phyloP scores from a whole-genome alignment of 345 rosid species.

The Pistacia vera region DNA sequence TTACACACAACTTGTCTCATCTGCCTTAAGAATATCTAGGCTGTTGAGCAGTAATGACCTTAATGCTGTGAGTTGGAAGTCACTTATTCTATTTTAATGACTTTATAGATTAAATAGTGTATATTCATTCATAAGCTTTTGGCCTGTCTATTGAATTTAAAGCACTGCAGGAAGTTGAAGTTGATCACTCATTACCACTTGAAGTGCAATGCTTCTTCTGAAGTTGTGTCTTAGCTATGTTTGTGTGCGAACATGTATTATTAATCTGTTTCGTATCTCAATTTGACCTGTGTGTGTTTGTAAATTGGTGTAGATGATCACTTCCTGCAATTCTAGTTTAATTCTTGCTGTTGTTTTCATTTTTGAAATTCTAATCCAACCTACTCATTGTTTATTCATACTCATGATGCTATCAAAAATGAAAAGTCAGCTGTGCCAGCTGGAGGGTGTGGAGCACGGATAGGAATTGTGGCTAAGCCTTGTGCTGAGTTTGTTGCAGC shows the following conservation, averaged over 20 bases:
- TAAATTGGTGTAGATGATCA: neutral
- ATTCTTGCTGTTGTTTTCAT: neutral
- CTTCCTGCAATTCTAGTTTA: neutral
- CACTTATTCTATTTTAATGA: neutral
- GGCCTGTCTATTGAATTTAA: constrained; percentile 13
- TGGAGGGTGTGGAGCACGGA: constrained; percentile 68
- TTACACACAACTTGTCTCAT: constrained; percentile 67
- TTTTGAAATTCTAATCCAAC: constrained; percentile 2
- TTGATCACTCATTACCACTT: too few species aligned
- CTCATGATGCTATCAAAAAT: constrained; percentile 23
- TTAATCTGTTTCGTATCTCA: neutral
- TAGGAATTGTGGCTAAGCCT: constrained; percentile 97
- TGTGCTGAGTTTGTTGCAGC: constrained; percentile 94
- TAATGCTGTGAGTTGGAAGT: constrained; percentile 49
- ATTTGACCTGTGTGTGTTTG: neutral
- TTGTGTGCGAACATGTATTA: neutral
- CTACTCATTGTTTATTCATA: constrained; percentile 23
- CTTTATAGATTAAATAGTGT: neutral
- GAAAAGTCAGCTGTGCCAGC: neutral
- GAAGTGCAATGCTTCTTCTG: neutral
- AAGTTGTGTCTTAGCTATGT: neutral
- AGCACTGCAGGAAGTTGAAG: neutral
- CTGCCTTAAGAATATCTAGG: constrained; percentile 60
- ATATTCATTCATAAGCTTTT: neutral
- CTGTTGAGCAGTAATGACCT: constrained; percentile 44